These are phyloP conservation scores for Magnaporthiopsis poae DNA, from an alignment of 2,329 filamentous ascomycete genomes.

Conservation along the genomic window DNA sequence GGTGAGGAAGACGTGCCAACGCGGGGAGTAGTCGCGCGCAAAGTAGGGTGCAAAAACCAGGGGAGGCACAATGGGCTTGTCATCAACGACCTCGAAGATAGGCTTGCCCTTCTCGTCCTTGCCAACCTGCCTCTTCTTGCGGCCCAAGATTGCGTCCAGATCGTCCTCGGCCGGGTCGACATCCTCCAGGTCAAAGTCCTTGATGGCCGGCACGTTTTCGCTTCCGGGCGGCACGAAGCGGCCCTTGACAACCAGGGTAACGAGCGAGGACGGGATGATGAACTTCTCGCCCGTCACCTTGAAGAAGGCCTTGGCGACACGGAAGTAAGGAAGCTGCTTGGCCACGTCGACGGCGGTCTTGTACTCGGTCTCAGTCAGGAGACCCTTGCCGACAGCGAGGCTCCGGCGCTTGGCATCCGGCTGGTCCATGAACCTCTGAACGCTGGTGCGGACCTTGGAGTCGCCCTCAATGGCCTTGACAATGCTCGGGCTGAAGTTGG, in stretches of 20 bases:
- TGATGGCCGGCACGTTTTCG: conserved; percentile 61
- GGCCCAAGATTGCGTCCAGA: conserved; percentile 71
- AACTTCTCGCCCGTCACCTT: conserved; percentile 92
- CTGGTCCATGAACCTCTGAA: conserved; percentile 83
- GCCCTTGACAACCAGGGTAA: conserved; percentile 89
- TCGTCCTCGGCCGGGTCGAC: conserved; percentile 89
- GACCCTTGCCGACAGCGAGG: conserved; percentile 58
- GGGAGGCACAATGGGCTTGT: conserved; percentile 63
- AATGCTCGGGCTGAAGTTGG: conserved; percentile 64
- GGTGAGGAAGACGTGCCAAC: conserved; percentile 89
- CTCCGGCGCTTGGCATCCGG: conserved; percentile 64
- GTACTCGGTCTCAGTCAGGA: conserved; percentile 70
- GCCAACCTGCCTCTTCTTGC: conserved; percentile 47
- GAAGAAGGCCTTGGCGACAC: conserved; percentile 90
- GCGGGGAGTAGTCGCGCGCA: conserved; percentile 75
- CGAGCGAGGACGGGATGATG: conserved; percentile 83
- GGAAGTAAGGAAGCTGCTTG: conserved; percentile 71
- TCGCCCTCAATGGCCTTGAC: conserved; percentile 62
- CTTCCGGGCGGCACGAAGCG: conserved; percentile 84
- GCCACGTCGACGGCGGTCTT: conserved; percentile 65
- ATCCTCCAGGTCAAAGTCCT: conserved; percentile 75
- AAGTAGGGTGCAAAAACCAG: conserved; percentile 87
- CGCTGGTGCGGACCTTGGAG: conserved; percentile 61
- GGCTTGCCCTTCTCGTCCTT: conserved; percentile 52
- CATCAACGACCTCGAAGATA: conserved; percentile 40